Conservation (phyloP, 1,284 basidiomycete species). For the Paramarasmius palmivorus region DNA sequence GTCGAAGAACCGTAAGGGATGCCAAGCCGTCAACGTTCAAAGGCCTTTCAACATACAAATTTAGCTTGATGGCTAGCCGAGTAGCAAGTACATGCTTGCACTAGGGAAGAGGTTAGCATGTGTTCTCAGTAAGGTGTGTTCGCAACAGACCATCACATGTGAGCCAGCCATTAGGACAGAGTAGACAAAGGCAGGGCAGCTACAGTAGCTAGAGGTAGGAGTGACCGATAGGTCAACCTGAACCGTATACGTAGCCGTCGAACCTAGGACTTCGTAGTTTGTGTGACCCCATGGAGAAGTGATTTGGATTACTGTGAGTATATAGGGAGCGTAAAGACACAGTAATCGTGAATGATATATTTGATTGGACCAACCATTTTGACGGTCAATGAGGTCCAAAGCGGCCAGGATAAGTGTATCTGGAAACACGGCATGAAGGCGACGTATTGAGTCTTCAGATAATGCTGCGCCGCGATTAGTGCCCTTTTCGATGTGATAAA, state of each 20-base stretch:
- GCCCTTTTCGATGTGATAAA: background rate
- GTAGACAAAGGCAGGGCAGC: constrained; percentile 72
- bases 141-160: constrained; percentile 58
- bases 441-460: constrained; percentile 52
- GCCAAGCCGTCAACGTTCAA: constrained; percentile 48
- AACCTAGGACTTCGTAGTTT: constrained; percentile 67
- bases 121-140: background rate
- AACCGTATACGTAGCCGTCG: constrained; percentile 61
- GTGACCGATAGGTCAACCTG: constrained; percentile 49
- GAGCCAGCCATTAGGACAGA: constrained; percentile 58
- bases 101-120: constrained; percentile 33
- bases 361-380: constrained; percentile 45
- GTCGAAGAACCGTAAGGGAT: constrained; percentile 28
- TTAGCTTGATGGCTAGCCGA: constrained; percentile 54
- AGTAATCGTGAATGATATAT: background rate
- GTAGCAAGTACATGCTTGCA: constrained; percentile 79
- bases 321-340: background rate
- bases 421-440: constrained; percentile 57
- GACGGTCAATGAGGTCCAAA: constrained; percentile 69
- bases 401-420: constrained; percentile 64
- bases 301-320: constrained; percentile 59
- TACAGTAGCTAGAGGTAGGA: constrained; percentile 56
- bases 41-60: constrained; percentile 49
- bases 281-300: constrained; percentile 53
- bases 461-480: constrained; percentile 34